Conservation (phyloP, 176 grass and related monocot species). For the Saccharum spontaneum region DNA sequence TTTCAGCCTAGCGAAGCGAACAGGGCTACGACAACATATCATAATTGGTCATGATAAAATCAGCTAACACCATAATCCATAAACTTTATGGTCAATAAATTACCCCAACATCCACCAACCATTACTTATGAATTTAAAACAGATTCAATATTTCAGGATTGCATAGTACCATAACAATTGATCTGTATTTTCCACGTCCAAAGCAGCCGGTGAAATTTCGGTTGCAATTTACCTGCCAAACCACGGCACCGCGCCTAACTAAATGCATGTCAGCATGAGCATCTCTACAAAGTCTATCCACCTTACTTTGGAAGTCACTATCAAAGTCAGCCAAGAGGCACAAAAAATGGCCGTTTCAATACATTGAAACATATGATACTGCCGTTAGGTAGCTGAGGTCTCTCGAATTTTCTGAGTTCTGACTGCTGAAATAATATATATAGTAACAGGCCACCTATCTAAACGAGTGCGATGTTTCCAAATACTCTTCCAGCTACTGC, state of each 20-base stretch:
- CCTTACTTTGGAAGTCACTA: not conserved
- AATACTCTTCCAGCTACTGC: slow-evolving; percentile 22
- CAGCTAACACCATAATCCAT: not conserved
- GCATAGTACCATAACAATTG: slow-evolving; percentile 7
- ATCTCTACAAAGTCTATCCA: slow-evolving; percentile 12
- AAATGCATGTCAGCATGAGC: slow-evolving; percentile 3
- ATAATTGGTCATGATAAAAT: not conserved
- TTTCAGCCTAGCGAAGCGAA: no score
- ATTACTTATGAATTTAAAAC: not conserved
- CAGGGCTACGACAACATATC: not conserved
- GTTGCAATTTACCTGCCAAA: slow-evolving; percentile 13
- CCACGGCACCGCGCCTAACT: not conserved
- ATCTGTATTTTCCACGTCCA: slow-evolving; percentile 28
- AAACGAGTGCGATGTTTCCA: not conserved
- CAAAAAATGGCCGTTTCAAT: slow-evolving; percentile 27
- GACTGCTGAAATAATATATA: slow-evolving; percentile 10
- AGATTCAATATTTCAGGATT: not conserved
- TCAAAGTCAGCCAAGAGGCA: not conserved
- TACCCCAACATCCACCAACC: not conserved
- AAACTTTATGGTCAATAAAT: not conserved
- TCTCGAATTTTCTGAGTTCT: not conserved
- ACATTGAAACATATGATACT: slow-evolving; percentile 23
- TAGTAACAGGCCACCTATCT: slow-evolving; percentile 24
- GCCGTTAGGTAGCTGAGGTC: slow-evolving; percentile 29
- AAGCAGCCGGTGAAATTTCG: slow-evolving; percentile 29